Evolutionary conservation across 2,329 filamentous ascomycete species (phyloP), one percentile per base, ranked within the genome.

Genomic region (Pyrenochaeta sp.): DNA sequence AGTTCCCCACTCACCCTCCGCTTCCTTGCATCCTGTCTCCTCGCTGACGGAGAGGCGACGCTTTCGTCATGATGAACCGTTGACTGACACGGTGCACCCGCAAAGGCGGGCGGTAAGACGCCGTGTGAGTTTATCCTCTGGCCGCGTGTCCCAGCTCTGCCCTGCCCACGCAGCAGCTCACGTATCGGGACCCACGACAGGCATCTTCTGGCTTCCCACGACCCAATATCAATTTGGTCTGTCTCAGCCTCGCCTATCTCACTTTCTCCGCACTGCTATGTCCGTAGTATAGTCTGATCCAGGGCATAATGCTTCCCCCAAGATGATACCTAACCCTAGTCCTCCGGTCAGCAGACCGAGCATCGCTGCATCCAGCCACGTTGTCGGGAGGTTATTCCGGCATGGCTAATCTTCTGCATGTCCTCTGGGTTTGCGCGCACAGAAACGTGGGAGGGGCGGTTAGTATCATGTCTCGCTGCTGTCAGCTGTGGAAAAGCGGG

Each of bases 361-460:
- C 37, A 12, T 45, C 32, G 19, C 47, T 50, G 61, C 63, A 36
- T 48, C 51, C 54, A 37, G 47, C 47, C 57, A 49, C 39, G 30
- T 56, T 51, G n/a, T 47, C 36, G 51, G 30, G 54, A 50, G 12
- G 19, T 28, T 39, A 39, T 44, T 50, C 52, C 50, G 44, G 37
- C 46, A 27, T 55, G 46, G 52, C 36, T 34, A 37, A 37, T 50
- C 36, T 27, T 25, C 52, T 51, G 22, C 56, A 27, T 37, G 30
- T 22, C n/a, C 50, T 54, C 28, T 57, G 52, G 47, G 42, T 30
- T 50, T 45, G 44, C 53, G 46, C 36, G 34, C 53, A 52, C 42
- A 55, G 61, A 57, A 66, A 59, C 62, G 60, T 67, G 60, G 13
- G 59, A 64, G 58, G 50, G 61, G 58, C 55, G 57, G 54, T 59